These are phyloP conservation scores for Leucaena leucocephala DNA, from an alignment of 306 rosid species.

Conservation along the genomic window DNA sequence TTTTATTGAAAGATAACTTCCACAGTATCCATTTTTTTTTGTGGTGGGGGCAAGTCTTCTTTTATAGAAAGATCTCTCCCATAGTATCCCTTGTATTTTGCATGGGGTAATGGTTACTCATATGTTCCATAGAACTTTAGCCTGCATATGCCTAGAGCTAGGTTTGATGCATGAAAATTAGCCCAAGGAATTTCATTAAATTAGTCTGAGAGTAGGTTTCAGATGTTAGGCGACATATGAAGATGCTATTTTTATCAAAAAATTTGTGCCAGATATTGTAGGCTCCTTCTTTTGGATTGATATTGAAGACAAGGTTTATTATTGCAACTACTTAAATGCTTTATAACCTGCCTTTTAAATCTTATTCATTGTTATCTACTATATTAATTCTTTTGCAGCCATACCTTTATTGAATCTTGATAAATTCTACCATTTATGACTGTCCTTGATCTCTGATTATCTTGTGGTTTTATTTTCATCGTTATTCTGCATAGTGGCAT, in stretches of 20 bases:
- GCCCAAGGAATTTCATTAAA: not conserved
- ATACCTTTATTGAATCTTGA: not conserved
- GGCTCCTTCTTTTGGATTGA: not conserved
- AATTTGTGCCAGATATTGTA: not conserved
- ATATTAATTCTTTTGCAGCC: not conserved
- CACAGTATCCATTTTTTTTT: too few species aligned
- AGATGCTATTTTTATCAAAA: not conserved
- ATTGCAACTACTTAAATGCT: slow-evolving; percentile 6
- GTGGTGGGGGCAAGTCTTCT: too few species aligned
- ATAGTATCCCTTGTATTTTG: not conserved
- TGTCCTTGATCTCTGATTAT: slow-evolving; percentile 2
- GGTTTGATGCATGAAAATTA: not conserved
- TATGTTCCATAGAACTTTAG: not conserved
- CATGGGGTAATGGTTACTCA: not conserved
- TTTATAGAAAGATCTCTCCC: not conserved
- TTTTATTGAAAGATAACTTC: too few species aligned
- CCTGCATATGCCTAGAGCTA: not conserved
- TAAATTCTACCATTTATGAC: not conserved
- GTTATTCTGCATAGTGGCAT: not conserved
- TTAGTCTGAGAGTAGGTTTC: slow-evolving; percentile 10
- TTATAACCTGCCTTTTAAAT: not conserved
- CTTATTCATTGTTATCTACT: not conserved
- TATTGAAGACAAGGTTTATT: not conserved
- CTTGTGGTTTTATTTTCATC: not conserved
- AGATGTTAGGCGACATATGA: not conserved